Evolutionary conservation across 768 basidiomycete species (phyloP), one percentile per base, ranked within the genome.

Genomic region (Favolaschia claudopus): DNA sequence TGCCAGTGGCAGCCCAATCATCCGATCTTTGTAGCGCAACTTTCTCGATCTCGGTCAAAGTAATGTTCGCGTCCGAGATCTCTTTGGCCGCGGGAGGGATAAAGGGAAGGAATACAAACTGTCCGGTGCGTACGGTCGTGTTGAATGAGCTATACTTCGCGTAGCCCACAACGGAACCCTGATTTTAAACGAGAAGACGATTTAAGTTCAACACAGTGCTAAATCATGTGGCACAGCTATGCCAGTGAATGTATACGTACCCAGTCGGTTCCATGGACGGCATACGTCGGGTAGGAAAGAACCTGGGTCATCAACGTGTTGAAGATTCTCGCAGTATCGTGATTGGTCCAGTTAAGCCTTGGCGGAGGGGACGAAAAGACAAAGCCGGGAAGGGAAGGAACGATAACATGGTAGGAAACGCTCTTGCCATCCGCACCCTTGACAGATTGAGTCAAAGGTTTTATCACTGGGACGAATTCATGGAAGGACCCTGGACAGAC

Each of bases 301-400:
- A 71, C 65, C 20, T 68, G 62, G 17, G 56, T 64, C 69, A 72
- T 69, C 37, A 72, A 64, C 5, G 58, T 66, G 44, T 72, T 67
- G 50, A 62, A 70, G 43, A 70, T 55, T 13, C 66, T 39, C 5
- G 71, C 70, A 27, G 66, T 72, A 40, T 72, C 67, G 17, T 54
- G 46, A 10, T 69, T 40, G 17, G 55, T 67, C 67, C 67, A 67
- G 22, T 52, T 63, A 10, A 22, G 9, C 34, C 12, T 48, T 4
- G 60, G 60, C 8, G 67, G 66, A 6, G 62, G 36, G 12, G 57
- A 62, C n/a, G 63, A 65, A 44, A 65, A 67, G 15, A 49, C 58
- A 53, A 65, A 69, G 8, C 67, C 67, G 3, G 67, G 65, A 5
- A 66, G 53, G 13, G 58, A 60, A 1, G 58, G 58, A 22, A 54